phyloP scores from a whole-genome alignment of 2,329 filamentous ascomycete genomes.

The Colletotrichum navitas region DNA sequence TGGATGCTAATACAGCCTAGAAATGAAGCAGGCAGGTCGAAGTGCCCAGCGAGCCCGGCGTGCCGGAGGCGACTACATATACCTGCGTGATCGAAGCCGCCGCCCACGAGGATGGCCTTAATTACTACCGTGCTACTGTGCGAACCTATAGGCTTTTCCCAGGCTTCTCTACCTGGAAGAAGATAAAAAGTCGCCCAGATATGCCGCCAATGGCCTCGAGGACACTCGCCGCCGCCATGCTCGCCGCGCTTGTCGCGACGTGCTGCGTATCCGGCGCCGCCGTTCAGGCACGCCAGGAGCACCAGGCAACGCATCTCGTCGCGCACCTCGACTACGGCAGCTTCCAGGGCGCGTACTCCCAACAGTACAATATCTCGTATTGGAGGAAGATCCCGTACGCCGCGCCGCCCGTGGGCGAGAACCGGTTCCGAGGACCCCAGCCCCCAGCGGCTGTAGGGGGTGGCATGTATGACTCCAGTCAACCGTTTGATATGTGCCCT shows the following conservation, averaged over 20 bases:
- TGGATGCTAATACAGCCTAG: not conserved
- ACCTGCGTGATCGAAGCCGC: not conserved
- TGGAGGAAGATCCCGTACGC: conserved; percentile 73
- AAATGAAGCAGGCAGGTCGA: conserved; percentile 3
- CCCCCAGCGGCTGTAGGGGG: conserved; percentile 62
- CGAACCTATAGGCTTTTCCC: not conserved
- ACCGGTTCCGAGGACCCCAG: conserved; percentile 72
- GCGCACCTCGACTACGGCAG: conserved; percentile 60
- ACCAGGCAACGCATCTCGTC: conserved; percentile 28
- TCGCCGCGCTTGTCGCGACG: conserved; percentile 16
- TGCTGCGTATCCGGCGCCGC: conserved; percentile 18
- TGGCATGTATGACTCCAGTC: conserved; percentile 66
- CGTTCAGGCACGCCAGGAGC: conserved; percentile 21
- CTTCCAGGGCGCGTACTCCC: conserved; percentile 65
- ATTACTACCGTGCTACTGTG: not conserved
- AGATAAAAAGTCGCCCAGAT: not conserved
- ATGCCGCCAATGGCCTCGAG: conserved; percentile 28
- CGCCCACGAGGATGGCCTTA: not conserved
- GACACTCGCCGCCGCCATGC: conserved; percentile 9
- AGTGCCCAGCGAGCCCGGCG: not conserved
- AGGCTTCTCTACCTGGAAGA: not conserved
- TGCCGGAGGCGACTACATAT: not conserved
- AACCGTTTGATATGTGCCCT: conserved; percentile 69
- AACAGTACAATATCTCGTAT: conserved; percentile 68
- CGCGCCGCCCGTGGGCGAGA: conserved; percentile 67